phyloP scores from a whole-genome alignment of 2,329 filamentous ascomycete genomes.

The Aspergillus awamori region DNA sequence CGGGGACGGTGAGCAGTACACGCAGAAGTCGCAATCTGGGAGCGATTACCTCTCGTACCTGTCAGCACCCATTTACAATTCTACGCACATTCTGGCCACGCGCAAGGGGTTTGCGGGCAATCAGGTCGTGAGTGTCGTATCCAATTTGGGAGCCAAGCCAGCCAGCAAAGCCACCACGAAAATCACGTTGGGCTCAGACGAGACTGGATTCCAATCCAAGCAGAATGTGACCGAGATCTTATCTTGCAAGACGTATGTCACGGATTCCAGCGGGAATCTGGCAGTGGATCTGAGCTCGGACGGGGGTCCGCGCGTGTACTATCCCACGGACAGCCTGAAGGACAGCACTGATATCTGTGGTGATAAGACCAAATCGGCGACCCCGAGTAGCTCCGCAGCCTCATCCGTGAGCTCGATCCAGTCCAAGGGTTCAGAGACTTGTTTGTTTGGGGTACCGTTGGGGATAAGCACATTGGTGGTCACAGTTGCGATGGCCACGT shows the following conservation, averaged over 20 bases:
- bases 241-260: constrained; percentile 7
- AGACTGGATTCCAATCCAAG: constrained; percentile 4
- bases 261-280: constrained; percentile 3
- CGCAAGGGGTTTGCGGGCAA: constrained; percentile 45
- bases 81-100: constrained; percentile 47
- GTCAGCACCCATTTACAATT: constrained; percentile 42
- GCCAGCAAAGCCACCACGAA: constrained; percentile 9
- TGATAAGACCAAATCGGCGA: background rate
- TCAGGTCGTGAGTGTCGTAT: constrained; percentile 44
- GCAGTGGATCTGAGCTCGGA: constrained; percentile 10
- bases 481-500: constrained; percentile 3
- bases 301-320: constrained; percentile 9
- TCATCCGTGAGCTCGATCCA: background rate
- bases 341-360: constrained; percentile 2
- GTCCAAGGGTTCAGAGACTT: background rate
- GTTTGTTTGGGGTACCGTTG: background rate
- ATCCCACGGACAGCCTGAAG: constrained; percentile 9
- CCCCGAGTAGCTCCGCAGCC: constrained; percentile 1
- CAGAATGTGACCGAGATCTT: constrained; percentile 9
- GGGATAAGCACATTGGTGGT: constrained; percentile 4
- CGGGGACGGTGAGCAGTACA: constrained; percentile 47
- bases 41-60: constrained; percentile 27
- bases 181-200: constrained; percentile 1
- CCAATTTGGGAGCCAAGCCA: constrained; percentile 39
- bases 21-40: constrained; percentile 14